phyloP scores from a whole-genome alignment of 768 basidiomycete genomes.

The Aureoboletus auriporus region DNA sequence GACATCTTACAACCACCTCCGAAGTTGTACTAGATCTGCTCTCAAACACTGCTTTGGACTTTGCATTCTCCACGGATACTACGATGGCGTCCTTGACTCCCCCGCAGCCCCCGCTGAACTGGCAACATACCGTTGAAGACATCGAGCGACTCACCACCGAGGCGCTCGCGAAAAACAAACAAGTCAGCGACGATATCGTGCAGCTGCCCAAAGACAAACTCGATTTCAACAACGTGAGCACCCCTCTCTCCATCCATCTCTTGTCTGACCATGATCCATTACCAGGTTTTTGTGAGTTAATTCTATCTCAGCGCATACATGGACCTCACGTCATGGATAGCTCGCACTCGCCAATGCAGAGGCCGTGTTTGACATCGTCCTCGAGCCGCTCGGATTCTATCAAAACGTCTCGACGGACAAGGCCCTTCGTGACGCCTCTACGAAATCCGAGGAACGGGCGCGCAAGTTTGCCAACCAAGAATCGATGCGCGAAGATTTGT shows the following conservation, averaged over 20 bases:
- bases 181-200: slow-evolving; percentile 57
- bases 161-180: slow-evolving; percentile 54
- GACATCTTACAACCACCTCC: slow-evolving; percentile 9
- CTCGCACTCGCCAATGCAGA: slow-evolving; percentile 55
- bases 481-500: slow-evolving; percentile 81
- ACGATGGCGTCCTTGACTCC: slow-evolving; percentile 50
- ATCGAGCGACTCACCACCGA: slow-evolving; percentile 56
- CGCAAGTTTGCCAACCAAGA: slow-evolving; percentile 73
- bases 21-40: slow-evolving; percentile 1
- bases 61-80: slow-evolving; percentile 4
- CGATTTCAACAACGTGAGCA: slow-evolving; percentile 65
- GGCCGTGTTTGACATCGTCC: slow-evolving; percentile 44
- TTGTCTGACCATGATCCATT: background rate
- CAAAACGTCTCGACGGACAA: slow-evolving; percentile 76
- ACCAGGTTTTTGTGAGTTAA: slow-evolving; percentile 68
- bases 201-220: slow-evolving; percentile 54
- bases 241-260: background rate
- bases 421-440: slow-evolving; percentile 78
- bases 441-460: slow-evolving; percentile 63
- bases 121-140: slow-evolving; percentile 67
- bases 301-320: background rate
- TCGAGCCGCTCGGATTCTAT: slow-evolving; percentile 71
- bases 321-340: slow-evolving; percentile 32
- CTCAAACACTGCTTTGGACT: background rate
- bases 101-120: slow-evolving; percentile 63